These are phyloP conservation scores for Tillandsia leiboldiana DNA, from an alignment of 176 grass and related monocot species.

Conservation along the genomic window DNA sequence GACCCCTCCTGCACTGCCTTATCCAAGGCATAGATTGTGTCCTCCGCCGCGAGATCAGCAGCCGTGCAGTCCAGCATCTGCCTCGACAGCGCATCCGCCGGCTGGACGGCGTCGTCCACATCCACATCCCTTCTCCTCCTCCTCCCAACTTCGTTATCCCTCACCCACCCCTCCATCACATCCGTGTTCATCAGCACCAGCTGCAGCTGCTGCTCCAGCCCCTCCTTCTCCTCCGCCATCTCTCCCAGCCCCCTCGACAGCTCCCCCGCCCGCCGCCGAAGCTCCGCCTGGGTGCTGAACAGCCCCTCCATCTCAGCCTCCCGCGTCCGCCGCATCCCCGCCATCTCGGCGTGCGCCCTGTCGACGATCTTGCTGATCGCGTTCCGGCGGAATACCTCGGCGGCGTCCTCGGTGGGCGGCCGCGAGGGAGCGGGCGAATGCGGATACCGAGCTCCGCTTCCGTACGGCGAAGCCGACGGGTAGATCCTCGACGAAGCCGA, in stretches of 20 bases:
- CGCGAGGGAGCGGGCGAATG: background rate
- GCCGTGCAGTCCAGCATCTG: constrained; percentile 74
- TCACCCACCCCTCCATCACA: constrained; percentile 46
- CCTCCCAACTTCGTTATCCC: constrained; percentile 26
- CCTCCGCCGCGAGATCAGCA: constrained; percentile 54
- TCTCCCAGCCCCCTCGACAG: constrained; percentile 33
- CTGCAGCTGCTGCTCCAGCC: constrained; percentile 57
- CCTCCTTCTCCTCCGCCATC: constrained; percentile 62
- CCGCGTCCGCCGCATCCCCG: constrained; percentile 16
- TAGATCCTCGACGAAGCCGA: constrained; percentile 9
- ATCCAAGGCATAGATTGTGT: constrained; percentile 66
- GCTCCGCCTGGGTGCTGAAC: constrained; percentile 46
- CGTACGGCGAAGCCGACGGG: background rate
- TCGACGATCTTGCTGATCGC: constrained; percentile 49
- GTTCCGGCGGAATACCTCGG: constrained; percentile 64
- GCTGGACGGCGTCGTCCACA: constrained; percentile 32
- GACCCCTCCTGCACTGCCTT: constrained; percentile 72
- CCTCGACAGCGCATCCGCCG: constrained; percentile 41
- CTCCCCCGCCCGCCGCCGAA: constrained; percentile 34
- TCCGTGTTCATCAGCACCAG: constrained; percentile 62
- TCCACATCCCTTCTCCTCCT: constrained; percentile 25
- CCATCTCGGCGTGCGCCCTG: constrained; percentile 26
- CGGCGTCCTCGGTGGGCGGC: constrained; percentile 38
- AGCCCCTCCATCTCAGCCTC: constrained; percentile 56
- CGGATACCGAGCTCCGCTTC: background rate